Conservation (phyloP, 331 rosid species). For the Pyrus hybrid region DNA sequence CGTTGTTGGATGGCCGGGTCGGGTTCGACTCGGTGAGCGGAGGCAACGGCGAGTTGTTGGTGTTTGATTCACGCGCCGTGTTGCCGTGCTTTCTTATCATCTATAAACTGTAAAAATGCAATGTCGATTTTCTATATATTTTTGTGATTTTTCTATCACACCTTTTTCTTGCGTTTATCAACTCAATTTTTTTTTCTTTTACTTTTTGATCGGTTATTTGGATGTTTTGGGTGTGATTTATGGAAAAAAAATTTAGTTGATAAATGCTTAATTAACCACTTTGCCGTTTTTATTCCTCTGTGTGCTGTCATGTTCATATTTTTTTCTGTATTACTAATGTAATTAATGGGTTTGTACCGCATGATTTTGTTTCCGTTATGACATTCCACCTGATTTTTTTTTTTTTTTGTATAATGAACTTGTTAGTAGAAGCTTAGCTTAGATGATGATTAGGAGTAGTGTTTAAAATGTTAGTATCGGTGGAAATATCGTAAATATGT, state of each 20-base stretch:
- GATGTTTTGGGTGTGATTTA: slow-evolving; percentile 17
- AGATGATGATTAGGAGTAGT: no score
- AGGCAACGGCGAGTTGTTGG: slow-evolving; percentile 71
- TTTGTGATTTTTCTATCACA: neutral
- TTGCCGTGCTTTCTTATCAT: slow-evolving; percentile 91
- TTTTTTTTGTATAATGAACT: no score
- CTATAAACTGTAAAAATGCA: slow-evolving; percentile 74
- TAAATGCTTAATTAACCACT: slow-evolving; percentile 33
- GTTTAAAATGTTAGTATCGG: no score
- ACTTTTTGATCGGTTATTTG: neutral
- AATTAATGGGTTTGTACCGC: neutral
- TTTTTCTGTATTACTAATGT: neutral
- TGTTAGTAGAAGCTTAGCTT: no score
- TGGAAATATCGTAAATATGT: no score
- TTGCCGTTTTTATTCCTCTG: slow-evolving; percentile 4
- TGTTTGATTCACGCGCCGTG: slow-evolving; percentile 87
- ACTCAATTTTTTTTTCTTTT: slow-evolving; percentile 17
- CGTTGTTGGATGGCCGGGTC: slow-evolving; percentile 52
- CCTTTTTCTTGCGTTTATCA: slow-evolving; percentile 33
- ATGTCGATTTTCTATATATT: neutral
- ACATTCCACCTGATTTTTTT: no score
- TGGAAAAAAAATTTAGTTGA: slow-evolving; percentile 42
- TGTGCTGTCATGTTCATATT: neutral
- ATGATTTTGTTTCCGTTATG: neutral
- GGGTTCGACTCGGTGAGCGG: slow-evolving; percentile 90